Base-by-base conservation (phyloP, 306 rosid genomes). In the Parietaria judaica region DNA sequence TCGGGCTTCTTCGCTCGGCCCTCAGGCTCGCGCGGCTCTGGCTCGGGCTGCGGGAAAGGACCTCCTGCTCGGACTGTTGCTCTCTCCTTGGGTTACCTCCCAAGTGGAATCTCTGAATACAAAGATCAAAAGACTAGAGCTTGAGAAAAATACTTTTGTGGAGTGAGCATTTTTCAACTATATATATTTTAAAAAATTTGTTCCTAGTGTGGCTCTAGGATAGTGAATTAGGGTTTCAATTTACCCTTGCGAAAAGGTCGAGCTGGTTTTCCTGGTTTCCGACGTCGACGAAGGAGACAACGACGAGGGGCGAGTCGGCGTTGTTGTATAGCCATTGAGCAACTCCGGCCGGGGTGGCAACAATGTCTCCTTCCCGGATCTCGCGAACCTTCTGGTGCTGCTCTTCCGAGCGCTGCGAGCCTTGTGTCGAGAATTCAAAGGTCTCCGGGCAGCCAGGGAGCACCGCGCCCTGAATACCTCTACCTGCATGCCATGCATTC, bases 1-100 rank as follows among this genome's bases (percentile, higher is more conserved):
- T 15, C 13, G 47, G 41, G 34, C 10, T 54, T 23, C 36, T n/a
- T n/a, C 23, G 13, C 59, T 34, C 16, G 6, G 58, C 10, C 23
- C 35, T 7, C 41, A n/a, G 15, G 23, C 10, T 14, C 43, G 10
- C 51, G 45, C 36, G 59, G 6, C 51, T 59, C 31, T 13, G 49
- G 11, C 48, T 45, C 35, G 17, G 57, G 56, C 59, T 60, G 3
- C 15, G 51, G 47, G 13, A 37, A 3, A 43, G 39, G 5, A 6
- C 34, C 7, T 55, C 56, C 15, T 53, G 51, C 8, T 65, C 51
- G 41, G 17, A 36, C 8, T 34, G 36, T 10, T 72, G 75, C 59
- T 81, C 87, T n/a, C 57, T 14, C 2, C 65, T 69, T 1, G 81
- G 90, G 52, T 82, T 86, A 0, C 86, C 88, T 0, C 79, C 95